phyloP scores from a whole-genome alignment of 176 grass and related monocot genomes.

The Cenchrus purpureus region DNA sequence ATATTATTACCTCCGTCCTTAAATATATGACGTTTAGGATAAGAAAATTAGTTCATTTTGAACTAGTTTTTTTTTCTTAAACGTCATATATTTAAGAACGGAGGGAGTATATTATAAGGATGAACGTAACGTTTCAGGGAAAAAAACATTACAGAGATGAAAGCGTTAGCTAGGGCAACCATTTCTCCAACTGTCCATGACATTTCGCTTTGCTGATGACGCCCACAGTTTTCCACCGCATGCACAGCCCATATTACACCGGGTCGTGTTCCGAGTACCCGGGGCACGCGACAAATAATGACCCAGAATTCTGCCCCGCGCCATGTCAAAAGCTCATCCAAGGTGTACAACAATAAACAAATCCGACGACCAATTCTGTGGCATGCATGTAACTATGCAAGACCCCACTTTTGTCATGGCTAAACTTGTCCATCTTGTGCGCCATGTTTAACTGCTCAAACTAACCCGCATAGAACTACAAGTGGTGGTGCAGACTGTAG shows the following conservation, averaged over 20 bases:
- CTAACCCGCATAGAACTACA: background rate
- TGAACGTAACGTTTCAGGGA: no score
- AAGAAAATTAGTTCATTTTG: no score
- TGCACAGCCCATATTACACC: background rate
- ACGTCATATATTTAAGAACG: no score
- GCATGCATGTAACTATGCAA: background rate
- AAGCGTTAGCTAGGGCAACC: background rate
- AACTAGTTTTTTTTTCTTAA: no score
- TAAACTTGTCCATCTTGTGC: background rate
- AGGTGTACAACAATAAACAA: background rate
- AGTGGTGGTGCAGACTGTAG: background rate
- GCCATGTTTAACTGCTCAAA: no score
- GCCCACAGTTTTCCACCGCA: background rate
- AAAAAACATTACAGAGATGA: no score
- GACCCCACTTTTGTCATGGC: conserved; percentile 1
- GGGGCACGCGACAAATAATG: background rate
- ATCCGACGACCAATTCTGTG: background rate
- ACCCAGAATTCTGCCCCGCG: no score
- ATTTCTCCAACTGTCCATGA: background rate
- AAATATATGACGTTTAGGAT: no score
- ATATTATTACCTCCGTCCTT: no score
- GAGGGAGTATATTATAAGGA: no score
- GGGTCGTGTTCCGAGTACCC: background rate
- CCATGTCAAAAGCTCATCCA: background rate
- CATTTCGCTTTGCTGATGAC: background rate